Evolutionary conservation across 345 rosid species (phyloP).

Genomic region (Aethionema arabicum): DNA sequence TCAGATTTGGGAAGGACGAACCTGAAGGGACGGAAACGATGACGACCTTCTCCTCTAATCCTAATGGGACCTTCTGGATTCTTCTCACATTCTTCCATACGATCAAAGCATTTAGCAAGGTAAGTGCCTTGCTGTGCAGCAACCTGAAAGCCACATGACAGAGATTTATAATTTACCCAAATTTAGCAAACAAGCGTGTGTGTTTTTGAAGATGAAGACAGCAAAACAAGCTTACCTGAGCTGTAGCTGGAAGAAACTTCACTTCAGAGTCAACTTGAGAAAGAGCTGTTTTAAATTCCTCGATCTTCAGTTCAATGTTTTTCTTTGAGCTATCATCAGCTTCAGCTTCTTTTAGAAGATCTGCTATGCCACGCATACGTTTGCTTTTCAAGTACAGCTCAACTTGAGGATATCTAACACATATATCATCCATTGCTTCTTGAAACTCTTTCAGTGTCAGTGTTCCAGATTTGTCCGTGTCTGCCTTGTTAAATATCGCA

Average conservation of each 20-base stretch:
- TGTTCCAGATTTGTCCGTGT: slow-evolving; percentile 88
- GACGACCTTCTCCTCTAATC: slow-evolving; percentile 93
- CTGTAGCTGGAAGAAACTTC: slow-evolving; percentile 96
- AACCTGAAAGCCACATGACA: slow-evolving; percentile 45
- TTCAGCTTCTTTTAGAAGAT: slow-evolving; percentile 64
- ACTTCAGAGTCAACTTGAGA: slow-evolving; percentile 82
- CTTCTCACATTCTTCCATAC: slow-evolving; percentile 81
- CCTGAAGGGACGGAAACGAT: slow-evolving; percentile 95
- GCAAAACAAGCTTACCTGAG: slow-evolving; percentile 55
- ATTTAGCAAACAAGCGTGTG: neutral
- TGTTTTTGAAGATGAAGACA: slow-evolving; percentile 2
- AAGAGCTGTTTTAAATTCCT: slow-evolving; percentile 78
- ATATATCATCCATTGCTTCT: slow-evolving; percentile 70
- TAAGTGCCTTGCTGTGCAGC: slow-evolving; percentile 93
- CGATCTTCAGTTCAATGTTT: slow-evolving; percentile 64
- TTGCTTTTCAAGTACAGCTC: slow-evolving; percentile 80
- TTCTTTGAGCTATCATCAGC: slow-evolving; percentile 64
- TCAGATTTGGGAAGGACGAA: slow-evolving; percentile 20
- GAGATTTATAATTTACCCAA: neutral
- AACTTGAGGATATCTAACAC: slow-evolving; percentile 90
- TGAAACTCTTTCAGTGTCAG: slow-evolving; percentile 76
- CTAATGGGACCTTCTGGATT: slow-evolving; percentile 95
- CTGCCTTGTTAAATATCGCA: slow-evolving; percentile 83
- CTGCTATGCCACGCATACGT: slow-evolving; percentile 58
- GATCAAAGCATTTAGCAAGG: slow-evolving; percentile 92